phyloP scores from a whole-genome alignment of 805 yeast species.

The Wickerhamiella allomyrinae region DNA sequence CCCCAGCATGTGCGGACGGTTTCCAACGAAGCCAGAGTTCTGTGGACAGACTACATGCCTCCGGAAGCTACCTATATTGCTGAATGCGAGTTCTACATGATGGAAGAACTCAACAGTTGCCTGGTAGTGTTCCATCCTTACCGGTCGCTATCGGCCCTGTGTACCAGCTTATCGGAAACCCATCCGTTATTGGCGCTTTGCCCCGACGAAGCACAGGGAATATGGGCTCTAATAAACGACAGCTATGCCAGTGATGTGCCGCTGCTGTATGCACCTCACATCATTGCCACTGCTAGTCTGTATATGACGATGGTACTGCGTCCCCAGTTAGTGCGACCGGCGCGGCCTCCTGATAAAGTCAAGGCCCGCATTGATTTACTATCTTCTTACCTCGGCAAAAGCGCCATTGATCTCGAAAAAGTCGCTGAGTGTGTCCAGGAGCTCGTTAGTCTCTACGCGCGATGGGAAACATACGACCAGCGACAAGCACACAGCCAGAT shows the following conservation, averaged over 20 bases:
- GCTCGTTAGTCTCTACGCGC: conserved; percentile 61
- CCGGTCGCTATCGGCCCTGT: conserved; percentile 23
- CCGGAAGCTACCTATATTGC: conserved; percentile 84
- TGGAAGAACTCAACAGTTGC: conserved; percentile 56
- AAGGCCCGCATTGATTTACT: conserved; percentile 38
- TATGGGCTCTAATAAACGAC: conserved; percentile 86
- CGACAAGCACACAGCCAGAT: neutral
- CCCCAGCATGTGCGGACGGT: conserved; percentile 86
- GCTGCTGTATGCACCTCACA: conserved; percentile 75
- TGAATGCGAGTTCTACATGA: conserved; percentile 85
- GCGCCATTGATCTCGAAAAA: conserved; percentile 64
- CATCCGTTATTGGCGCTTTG: conserved; percentile 29
- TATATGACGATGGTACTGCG: conserved; percentile 56
- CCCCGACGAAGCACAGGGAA: conserved; percentile 52
- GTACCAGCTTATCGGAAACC: conserved; percentile 39
- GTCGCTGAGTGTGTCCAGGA: conserved; percentile 77
- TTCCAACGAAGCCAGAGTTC: conserved; percentile 66
- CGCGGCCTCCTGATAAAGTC: conserved; percentile 24
- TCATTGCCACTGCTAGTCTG: conserved; percentile 68
- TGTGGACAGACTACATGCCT: conserved; percentile 93
- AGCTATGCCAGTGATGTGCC: conserved; percentile 79
- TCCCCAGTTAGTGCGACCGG: conserved; percentile 22
- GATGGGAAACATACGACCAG: conserved; percentile 68
- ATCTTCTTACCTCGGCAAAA: conserved; percentile 53
- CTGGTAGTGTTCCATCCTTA: conserved; percentile 31